Percentiles rank a stretch among this genome's conserved stretches.
Conservation (phyloP, 345 rosid species). For the Viola odorata region DNA sequence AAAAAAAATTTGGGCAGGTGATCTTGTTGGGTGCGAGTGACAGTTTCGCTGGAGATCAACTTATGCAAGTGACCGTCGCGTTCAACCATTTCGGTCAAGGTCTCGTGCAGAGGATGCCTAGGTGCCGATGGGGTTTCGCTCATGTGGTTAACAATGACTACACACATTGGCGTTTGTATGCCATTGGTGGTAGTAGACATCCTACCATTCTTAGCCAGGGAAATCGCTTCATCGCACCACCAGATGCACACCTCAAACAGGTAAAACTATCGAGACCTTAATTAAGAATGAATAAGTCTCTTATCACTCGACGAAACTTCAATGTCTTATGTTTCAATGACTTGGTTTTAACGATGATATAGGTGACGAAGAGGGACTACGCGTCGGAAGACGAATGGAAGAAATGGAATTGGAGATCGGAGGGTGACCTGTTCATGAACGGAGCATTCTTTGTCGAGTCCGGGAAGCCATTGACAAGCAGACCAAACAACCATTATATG, state of each 20-base stretch:
- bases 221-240: conserved; percentile 25
- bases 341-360: not conserved
- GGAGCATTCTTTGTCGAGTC: conserved; percentile 29
- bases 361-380: conserved; percentile 32
- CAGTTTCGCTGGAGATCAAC: conserved; percentile 17
- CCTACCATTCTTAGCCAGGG: conserved; percentile 34
- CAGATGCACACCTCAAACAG: conserved; percentile 8
- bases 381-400: conserved; percentile 20
- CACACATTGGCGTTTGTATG: conserved; percentile 29
- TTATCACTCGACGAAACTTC: not conserved
- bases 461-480: conserved; percentile 6
- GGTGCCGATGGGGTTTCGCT: conserved; percentile 35
- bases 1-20: conserved; percentile 3
- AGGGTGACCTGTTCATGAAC: conserved; percentile 21
- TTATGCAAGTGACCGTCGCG: conserved; percentile 28
- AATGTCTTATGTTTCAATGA: not conserved
- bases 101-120: conserved; percentile 31
- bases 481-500: conserved; percentile 13
- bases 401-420: conserved; percentile 28
- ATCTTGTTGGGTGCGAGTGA: conserved; percentile 32
- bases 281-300: not conserved
- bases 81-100: conserved; percentile 35
- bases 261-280: not conserved
- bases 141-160: conserved; percentile 34
- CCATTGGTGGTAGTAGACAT: conserved; percentile 30